Percentiles rank a stretch among this genome's conserved stretches.
Evolutionary conservation across 768 basidiomycete genomes (phyloP).

Genomic region (Lenzites betulinus): DNA sequence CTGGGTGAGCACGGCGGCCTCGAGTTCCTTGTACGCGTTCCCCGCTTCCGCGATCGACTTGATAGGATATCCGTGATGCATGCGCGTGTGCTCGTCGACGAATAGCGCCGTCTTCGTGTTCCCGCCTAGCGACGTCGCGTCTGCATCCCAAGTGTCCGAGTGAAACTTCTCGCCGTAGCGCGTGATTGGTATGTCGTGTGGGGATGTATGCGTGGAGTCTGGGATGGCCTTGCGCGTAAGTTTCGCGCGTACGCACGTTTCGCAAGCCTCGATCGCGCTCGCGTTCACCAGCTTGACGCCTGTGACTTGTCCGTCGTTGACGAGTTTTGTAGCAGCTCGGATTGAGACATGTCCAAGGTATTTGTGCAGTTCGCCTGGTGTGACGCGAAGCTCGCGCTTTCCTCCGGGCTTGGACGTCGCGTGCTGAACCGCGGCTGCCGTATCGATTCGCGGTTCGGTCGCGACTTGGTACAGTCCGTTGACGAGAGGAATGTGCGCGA

Average conservation of each 20-base stretch:
- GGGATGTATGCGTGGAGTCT: not conserved
- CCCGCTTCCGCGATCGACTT: slow-evolving; percentile 31
- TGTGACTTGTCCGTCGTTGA: slow-evolving; percentile 32
- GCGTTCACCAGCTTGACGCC: slow-evolving; percentile 30
- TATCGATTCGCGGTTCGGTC: too few relatives aligned
- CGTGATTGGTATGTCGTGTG: slow-evolving; percentile 6
- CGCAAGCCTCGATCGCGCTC: slow-evolving; percentile 32
- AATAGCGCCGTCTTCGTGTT: slow-evolving; percentile 29
- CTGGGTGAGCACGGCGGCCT: slow-evolving; percentile 39
- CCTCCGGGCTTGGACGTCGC: too few relatives aligned
- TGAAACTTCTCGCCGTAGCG: too few relatives aligned
- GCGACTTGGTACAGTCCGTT: too few relatives aligned
- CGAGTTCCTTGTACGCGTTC: slow-evolving; percentile 39
- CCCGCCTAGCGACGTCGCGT: slow-evolving; percentile 27
- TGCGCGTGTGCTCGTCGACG: slow-evolving; percentile 32
- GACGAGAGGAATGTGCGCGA: too few relatives aligned
- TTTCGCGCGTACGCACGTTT: slow-evolving; percentile 41
- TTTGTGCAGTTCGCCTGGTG: too few relatives aligned
- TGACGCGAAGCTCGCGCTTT: too few relatives aligned
- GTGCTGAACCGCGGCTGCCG: too few relatives aligned
- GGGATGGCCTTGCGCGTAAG: slow-evolving; percentile 12
- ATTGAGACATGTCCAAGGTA: slow-evolving; percentile 8
- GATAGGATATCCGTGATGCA: not conserved
- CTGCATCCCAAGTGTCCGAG: slow-evolving; percentile 47
- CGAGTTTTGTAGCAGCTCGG: slow-evolving; percentile 23